Percentiles rank a stretch among this genome's conserved stretches.
These are phyloP conservation scores for Xylaria sp. DNA, from an alignment of 2,329 filamentous ascomycete genomes.

Conservation along the genomic window DNA sequence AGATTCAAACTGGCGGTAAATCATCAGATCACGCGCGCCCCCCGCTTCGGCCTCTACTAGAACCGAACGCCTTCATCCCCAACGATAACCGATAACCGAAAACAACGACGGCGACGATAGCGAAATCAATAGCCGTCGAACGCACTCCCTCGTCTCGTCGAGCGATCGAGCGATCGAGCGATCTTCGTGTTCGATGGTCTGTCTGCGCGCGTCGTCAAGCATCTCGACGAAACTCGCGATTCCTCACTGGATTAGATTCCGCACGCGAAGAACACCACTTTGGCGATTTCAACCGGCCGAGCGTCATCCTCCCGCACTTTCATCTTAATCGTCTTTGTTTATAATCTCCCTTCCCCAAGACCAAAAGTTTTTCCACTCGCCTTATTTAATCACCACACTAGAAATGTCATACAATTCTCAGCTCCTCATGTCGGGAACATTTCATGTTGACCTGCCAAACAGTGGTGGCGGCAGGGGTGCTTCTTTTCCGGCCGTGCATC, in stretches of 20 bases:
- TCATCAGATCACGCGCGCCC: constrained; percentile 18
- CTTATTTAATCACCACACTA: background rate
- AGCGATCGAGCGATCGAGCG: constrained; percentile 13
- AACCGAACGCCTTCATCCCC: background rate
- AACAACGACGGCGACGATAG: background rate
- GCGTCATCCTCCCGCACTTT: background rate
- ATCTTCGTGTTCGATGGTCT: background rate
- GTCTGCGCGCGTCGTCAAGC: background rate
- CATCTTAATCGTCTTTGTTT: background rate
- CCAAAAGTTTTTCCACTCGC: background rate
- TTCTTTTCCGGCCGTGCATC: constrained; percentile 52
- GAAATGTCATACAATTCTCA: constrained; percentile 47
- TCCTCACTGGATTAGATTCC: background rate
- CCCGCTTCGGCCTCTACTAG: background rate
- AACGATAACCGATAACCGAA: background rate
- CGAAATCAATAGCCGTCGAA: background rate
- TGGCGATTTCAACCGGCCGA: background rate
- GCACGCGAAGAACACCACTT: background rate
- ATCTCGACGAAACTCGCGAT: background rate
- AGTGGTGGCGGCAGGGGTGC: constrained; percentile 35
- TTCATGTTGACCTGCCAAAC: constrained; percentile 49
- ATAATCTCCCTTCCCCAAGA: background rate
- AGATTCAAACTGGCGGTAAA: background rate
- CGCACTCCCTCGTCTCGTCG: background rate
- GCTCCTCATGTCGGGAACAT: constrained; percentile 51